Percentiles rank a stretch among this genome's conserved stretches.
Evolutionary conservation across 2,329 filamentous ascomycete genomes (phyloP).

Genomic region (Dothistroma pini): DNA sequence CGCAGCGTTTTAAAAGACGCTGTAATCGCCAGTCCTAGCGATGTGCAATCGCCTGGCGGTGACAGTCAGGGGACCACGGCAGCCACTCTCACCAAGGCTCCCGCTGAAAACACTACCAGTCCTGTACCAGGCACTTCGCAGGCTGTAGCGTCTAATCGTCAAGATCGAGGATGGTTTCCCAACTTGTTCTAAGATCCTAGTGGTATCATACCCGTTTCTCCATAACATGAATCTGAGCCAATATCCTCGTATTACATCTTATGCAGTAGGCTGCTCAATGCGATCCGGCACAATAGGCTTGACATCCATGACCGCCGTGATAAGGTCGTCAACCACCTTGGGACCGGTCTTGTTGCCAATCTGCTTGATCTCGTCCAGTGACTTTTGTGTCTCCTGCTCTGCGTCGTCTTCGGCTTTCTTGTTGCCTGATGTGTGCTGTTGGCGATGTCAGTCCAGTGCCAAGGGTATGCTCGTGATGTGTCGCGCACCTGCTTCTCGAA

Average conservation of each 20-base stretch:
- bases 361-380: slow-evolving; percentile 77
- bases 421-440: slow-evolving; percentile 88
- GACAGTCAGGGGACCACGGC: neutral
- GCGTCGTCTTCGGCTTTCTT: slow-evolving; percentile 67
- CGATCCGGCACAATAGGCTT: slow-evolving; percentile 63
- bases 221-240: neutral
- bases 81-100: neutral
- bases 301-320: slow-evolving; percentile 80
- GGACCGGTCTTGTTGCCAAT: slow-evolving; percentile 75
- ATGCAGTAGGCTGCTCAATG: slow-evolving; percentile 32
- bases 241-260: neutral
- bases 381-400: slow-evolving; percentile 72
- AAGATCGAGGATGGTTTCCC: neutral
- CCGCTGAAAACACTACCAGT: neutral
- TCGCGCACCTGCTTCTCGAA: slow-evolving; percentile 72
- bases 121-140: neutral
- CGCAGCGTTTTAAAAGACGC: neutral
- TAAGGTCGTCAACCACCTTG: slow-evolving; percentile 76
- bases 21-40: neutral
- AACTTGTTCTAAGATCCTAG: neutral
- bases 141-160: neutral
- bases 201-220: slow-evolving; percentile 2
- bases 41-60: neutral
- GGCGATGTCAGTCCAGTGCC: slow-evolving; percentile 2
- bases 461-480: neutral